phyloP scores from a whole-genome alignment of 2,329 filamentous ascomycete genomes.

The Mycosphaerella arachidis region DNA sequence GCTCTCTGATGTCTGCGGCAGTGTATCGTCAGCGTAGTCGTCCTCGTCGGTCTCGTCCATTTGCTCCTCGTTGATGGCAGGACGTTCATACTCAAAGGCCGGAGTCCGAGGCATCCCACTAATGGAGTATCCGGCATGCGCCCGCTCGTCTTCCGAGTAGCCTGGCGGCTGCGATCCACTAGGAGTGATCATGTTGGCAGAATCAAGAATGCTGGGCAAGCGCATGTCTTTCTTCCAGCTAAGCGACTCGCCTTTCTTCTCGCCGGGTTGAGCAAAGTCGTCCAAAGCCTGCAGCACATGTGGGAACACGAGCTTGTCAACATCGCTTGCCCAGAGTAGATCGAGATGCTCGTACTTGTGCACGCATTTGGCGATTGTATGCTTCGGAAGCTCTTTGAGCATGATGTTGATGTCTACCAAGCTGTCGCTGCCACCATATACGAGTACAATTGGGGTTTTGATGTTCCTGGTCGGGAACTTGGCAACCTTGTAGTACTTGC shows the following conservation, averaged over 20 bases:
- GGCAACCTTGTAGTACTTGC: slow-evolving; percentile 91
- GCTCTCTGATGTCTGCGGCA: not conserved
- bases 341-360: slow-evolving; percentile 95
- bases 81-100: slow-evolving; percentile 20
- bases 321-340: slow-evolving; percentile 88
- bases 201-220: slow-evolving; percentile 23
- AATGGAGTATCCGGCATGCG: slow-evolving; percentile 6
- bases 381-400: slow-evolving; percentile 78
- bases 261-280: slow-evolving; percentile 46
- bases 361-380: slow-evolving; percentile 81
- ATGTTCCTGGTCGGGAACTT: slow-evolving; percentile 97
- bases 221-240: slow-evolving; percentile 15
- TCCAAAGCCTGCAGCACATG: slow-evolving; percentile 88
- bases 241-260: slow-evolving; percentile 22
- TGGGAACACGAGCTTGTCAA: slow-evolving; percentile 77
- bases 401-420: slow-evolving; percentile 91
- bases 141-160: slow-evolving; percentile 27
- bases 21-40: slow-evolving; percentile 21
- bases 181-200: slow-evolving; percentile 6
- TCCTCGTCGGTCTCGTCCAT: slow-evolving; percentile 29
- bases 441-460: slow-evolving; percentile 85
- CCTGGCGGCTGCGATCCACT: slow-evolving; percentile 26
- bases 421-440: slow-evolving; percentile 92
- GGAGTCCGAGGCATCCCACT: slow-evolving; percentile 14
- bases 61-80: slow-evolving; percentile 22